Evolutionary conservation across 768 basidiomycete species (phyloP).

Genomic region (Phallus indusiatus): DNA sequence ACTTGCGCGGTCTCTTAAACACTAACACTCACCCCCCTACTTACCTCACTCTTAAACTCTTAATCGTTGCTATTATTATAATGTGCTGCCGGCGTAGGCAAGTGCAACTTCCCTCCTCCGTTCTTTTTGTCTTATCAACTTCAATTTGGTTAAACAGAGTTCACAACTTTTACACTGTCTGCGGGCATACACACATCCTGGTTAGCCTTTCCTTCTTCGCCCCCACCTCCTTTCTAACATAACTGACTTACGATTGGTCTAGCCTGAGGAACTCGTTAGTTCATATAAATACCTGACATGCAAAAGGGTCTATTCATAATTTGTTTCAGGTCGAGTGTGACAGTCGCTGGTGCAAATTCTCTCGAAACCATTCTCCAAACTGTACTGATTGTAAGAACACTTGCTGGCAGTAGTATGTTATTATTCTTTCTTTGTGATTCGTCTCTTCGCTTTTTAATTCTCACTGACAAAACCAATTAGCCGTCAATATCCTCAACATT

Average conservation of each 20-base stretch:
- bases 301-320: constrained; percentile 7
- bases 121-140: constrained; percentile 13
- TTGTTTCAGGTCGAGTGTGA: constrained; percentile 52
- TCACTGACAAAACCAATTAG: constrained; percentile 24
- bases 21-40: constrained; percentile 17
- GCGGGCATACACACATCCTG: constrained; percentile 44
- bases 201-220: constrained; percentile 26
- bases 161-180: constrained; percentile 48
- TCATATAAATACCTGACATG: constrained; percentile 8
- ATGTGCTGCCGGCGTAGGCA: constrained; percentile 76
- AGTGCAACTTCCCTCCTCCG: constrained; percentile 15
- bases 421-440: constrained; percentile 4
- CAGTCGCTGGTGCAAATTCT: constrained; percentile 61
- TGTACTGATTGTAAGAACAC: constrained; percentile 52
- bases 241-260: constrained; percentile 9
- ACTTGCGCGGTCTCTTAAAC: constrained; percentile 15
- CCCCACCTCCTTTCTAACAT: neutral
- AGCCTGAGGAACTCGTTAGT: constrained; percentile 56
- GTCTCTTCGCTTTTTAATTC: constrained; percentile 2
- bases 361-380: constrained; percentile 46
- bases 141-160: constrained; percentile 36
- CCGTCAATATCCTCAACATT: constrained; percentile 62
- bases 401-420: constrained; percentile 72
- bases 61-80: constrained; percentile 1
- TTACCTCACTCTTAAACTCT: constrained; percentile 12